phyloP scores from a whole-genome alignment of 2,329 filamentous ascomycete species.

The Fusarium luffae region DNA sequence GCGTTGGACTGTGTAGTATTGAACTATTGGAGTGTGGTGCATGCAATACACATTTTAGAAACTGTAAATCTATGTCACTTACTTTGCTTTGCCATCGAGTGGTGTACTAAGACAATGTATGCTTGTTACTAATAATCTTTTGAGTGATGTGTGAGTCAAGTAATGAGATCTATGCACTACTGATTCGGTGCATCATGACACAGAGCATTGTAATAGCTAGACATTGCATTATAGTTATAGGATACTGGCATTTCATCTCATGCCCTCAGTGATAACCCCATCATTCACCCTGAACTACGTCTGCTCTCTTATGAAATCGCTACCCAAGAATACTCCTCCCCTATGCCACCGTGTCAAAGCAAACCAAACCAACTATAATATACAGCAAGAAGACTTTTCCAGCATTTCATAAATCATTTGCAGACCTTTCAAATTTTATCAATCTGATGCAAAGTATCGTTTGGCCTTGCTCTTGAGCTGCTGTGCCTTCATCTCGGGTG shows the following conservation, averaged over 20 bases:
- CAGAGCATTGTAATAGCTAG: neutral
- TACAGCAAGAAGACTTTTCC: constrained; percentile 30
- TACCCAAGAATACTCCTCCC: constrained; percentile 25
- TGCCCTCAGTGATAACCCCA: constrained; percentile 17
- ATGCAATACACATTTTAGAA: neutral
- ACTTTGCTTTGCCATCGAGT: neutral
- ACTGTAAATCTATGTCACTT: neutral
- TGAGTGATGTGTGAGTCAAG: neutral
- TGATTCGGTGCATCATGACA: neutral
- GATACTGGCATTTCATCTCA: constrained; percentile 34
- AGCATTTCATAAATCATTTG: constrained; percentile 42
- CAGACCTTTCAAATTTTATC: neutral
- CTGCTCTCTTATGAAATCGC: constrained; percentile 7
- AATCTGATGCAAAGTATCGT: constrained; percentile 77
- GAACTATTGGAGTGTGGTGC: neutral
- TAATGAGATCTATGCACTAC: neutral
- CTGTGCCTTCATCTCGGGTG: constrained; percentile 76
- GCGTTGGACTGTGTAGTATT: neutral
- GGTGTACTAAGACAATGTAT: neutral
- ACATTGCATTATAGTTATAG: constrained; percentile 28
- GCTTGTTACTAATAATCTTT: neutral
- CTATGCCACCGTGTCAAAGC: neutral
- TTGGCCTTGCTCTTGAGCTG: constrained; percentile 74
- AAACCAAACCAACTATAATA: constrained; percentile 16
- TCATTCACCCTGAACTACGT: constrained; percentile 8